A percentile compares a stretch with the other conserved stretches of the same genome.
Evolutionary conservation across 306 rosid genomes (phyloP).

Genomic region (Rubus idaeus): DNA sequence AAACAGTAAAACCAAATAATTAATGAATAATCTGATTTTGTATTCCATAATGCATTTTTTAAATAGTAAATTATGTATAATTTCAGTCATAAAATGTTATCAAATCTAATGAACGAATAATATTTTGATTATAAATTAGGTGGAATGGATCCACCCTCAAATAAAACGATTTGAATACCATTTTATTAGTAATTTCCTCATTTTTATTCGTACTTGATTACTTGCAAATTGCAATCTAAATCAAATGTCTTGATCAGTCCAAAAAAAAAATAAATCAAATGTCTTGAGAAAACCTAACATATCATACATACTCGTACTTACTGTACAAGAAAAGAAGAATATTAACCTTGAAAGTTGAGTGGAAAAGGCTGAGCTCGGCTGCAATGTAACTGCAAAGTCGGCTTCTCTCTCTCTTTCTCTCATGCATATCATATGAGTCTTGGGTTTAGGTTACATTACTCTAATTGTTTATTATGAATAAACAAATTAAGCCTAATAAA

Average conservation of each 20-base stretch:
- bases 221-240: not conserved
- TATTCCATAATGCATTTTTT: too few relatives aligned
- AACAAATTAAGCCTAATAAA: slow-evolving; percentile 11
- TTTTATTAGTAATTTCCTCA: too few relatives aligned
- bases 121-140: too few relatives aligned
- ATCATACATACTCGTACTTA: not conserved
- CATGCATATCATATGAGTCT: slow-evolving; percentile 12
- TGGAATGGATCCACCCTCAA: too few relatives aligned
- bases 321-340: slow-evolving; percentile 11
- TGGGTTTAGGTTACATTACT: not conserved
- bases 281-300: not conserved
- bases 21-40: too few relatives aligned
- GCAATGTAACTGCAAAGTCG: slow-evolving; percentile 42
- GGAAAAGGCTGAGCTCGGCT: slow-evolving; percentile 38
- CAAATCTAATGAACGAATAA: too few relatives aligned
- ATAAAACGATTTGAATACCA: too few relatives aligned
- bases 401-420: slow-evolving; percentile 20
- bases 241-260: too few relatives aligned
- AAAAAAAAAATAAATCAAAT: too few relatives aligned
- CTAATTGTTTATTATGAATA: slow-evolving; percentile 5
- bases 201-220: not conserved
- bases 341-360: slow-evolving; percentile 12
- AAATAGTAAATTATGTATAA: too few relatives aligned
- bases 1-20: too few relatives aligned
- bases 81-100: too few relatives aligned